Conservation (phyloP, 208 protist genomes). For the Trypanosomatidae sp. region DNA sequence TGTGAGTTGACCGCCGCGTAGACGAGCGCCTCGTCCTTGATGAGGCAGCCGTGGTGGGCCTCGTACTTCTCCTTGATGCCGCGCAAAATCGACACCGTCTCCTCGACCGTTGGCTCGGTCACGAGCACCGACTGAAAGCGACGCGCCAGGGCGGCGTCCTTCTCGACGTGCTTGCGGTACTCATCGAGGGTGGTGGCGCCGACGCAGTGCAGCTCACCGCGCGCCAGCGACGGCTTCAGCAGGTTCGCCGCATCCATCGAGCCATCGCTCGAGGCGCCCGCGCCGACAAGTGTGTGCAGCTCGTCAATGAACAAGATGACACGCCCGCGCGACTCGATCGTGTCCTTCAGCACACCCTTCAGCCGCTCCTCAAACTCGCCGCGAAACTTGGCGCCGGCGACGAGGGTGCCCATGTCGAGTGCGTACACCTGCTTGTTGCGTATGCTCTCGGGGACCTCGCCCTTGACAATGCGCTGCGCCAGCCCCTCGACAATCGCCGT, state of each 20-base stretch:
- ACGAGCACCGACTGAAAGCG: slow-evolving; percentile 97
- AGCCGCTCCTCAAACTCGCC: slow-evolving; percentile 99
- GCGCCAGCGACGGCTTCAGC: slow-evolving; percentile 96
- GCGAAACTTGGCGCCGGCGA: slow-evolving; percentile 98
- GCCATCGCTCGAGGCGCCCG: slow-evolving; percentile 85
- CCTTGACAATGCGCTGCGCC: slow-evolving; percentile 87
- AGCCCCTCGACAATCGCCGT: slow-evolving; percentile 89
- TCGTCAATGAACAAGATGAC: slow-evolving; percentile 99
- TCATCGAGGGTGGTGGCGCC: slow-evolving; percentile 97
- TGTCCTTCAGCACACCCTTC: slow-evolving; percentile 98
- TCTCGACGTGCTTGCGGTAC: slow-evolving; percentile 97
- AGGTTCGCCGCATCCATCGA: slow-evolving; percentile 98
- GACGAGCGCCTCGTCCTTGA: slow-evolving; percentile 87
- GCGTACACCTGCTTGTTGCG: slow-evolving; percentile 76
- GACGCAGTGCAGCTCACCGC: slow-evolving; percentile 94
- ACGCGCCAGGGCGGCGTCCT: slow-evolving; percentile 97
- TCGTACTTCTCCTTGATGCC: slow-evolving; percentile 92
- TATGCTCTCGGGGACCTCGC: slow-evolving; percentile 87
- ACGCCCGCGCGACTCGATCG: slow-evolving; percentile 88
- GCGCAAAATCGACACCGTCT: slow-evolving; percentile 97
- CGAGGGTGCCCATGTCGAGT: slow-evolving; percentile 98
- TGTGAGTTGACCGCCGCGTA: slow-evolving; percentile 83
- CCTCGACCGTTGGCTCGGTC: slow-evolving; percentile 92
- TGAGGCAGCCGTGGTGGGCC: slow-evolving; percentile 82
- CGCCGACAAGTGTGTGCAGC: slow-evolving; percentile 97